Conservation (phyloP, 106 monocot species). For the Iris macrosiphon region DNA sequence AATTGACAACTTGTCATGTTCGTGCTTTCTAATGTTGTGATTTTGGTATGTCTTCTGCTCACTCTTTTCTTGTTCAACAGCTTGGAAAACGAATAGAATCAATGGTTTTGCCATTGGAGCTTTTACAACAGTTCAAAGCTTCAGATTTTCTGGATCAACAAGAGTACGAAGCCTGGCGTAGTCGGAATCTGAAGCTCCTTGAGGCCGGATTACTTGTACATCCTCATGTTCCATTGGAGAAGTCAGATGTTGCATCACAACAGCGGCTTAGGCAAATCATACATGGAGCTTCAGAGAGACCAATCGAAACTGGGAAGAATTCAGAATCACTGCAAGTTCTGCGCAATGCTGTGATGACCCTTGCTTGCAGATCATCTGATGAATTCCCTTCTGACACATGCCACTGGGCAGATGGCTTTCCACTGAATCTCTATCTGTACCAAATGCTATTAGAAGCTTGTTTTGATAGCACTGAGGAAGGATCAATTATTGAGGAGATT, state of each 20-base stretch:
- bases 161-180: constrained; percentile 37
- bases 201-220: constrained; percentile 40
- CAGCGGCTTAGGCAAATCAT: constrained; percentile 32
- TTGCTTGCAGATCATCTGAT: constrained; percentile 35
- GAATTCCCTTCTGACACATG: constrained; percentile 17
- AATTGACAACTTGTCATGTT: background rate
- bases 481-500: constrained; percentile 37
- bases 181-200: constrained; percentile 38
- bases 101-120: constrained; percentile 28
- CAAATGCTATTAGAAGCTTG: constrained; percentile 50
- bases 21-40: too few relatives aligned
- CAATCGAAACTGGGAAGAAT: constrained; percentile 45
- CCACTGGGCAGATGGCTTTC: constrained; percentile 52
- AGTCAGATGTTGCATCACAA: constrained; percentile 23
- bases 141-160: constrained; percentile 43
- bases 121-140: constrained; percentile 44
- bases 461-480: constrained; percentile 57
- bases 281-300: constrained; percentile 28
- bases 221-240: constrained; percentile 22
- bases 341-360: constrained; percentile 36
- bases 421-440: constrained; percentile 44
- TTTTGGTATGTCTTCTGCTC: background rate
- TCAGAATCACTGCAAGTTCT: constrained; percentile 51
- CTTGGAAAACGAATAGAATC: constrained; percentile 39
- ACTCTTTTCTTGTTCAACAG: constrained; percentile 12